These are phyloP conservation scores for Penicillium silybi DNA, from an alignment of 495 filamentous ascomycete genomes.

Conservation along the genomic window DNA sequence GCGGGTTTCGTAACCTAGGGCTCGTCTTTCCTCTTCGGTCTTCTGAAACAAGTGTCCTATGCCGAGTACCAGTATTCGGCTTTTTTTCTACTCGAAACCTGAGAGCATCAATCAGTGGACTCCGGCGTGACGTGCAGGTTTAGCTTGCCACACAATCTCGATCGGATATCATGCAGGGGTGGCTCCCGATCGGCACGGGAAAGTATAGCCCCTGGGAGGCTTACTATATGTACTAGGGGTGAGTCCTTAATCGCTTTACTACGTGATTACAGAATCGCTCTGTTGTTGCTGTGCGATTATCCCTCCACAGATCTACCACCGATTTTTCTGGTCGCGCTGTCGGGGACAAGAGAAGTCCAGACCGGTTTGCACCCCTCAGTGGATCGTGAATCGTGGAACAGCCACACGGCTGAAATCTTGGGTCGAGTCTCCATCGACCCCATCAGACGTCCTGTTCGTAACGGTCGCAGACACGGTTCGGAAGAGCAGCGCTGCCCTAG, in stretches of 20 bases:
- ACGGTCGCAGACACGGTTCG: neutral
- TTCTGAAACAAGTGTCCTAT: neutral
- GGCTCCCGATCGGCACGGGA: too few relatives aligned
- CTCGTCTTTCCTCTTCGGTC: neutral
- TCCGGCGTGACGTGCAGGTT: neutral
- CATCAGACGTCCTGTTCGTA: neutral
- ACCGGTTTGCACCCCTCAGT: neutral
- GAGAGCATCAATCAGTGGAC: neutral
- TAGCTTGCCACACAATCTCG: neutral
- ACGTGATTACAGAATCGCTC: too few relatives aligned
- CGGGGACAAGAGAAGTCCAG: neutral
- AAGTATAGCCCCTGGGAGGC: too few relatives aligned
- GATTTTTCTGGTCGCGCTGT: neutral
- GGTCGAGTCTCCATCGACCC: conserved; percentile 1
- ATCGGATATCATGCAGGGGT: neutral
- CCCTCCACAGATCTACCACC: neutral
- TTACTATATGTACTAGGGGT: too few relatives aligned
- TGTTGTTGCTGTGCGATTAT: too few relatives aligned
- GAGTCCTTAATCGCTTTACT: too few relatives aligned
- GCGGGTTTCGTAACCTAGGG: neutral
- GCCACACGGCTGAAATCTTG: conserved; percentile 2
- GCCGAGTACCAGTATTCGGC: neutral
- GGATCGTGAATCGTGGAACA: neutral
- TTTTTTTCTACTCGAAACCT: neutral
- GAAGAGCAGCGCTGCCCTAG: neutral